Evolutionary conservation across 805 yeast genomes (phyloP).

Genomic region (Tetrapisispora fleetii): DNA sequence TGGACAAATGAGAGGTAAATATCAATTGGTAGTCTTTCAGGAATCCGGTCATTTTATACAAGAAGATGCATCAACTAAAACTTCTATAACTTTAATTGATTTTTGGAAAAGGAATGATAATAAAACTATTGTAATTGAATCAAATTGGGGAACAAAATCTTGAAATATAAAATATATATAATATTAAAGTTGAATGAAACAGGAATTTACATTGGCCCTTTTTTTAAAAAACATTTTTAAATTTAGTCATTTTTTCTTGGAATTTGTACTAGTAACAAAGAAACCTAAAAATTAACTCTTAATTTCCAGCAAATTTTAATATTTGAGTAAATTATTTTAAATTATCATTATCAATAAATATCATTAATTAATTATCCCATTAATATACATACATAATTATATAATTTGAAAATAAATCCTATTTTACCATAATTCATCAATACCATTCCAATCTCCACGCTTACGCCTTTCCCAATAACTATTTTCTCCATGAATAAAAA

Average conservation of each 20-base stretch:
- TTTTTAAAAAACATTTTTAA: too few species aligned
- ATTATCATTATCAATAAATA: too few species aligned
- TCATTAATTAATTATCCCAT: too few species aligned
- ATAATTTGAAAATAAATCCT: too few species aligned
- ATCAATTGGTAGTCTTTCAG: constrained; percentile 74
- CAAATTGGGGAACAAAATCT: constrained; percentile 31
- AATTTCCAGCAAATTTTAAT: too few species aligned
- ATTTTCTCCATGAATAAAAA: constrained; percentile 43
- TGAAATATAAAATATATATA: not conserved
- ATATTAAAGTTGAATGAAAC: too few species aligned
- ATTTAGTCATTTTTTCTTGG: too few species aligned
- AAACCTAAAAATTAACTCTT: too few species aligned
- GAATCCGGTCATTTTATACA: constrained; percentile 92
- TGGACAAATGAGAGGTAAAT: constrained; percentile 98
- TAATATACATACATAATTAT: too few species aligned
- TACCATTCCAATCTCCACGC: constrained; percentile 48
- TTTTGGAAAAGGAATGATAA: constrained; percentile 37
- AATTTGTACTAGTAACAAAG: too few species aligned
- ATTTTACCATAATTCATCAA: constrained; percentile 47
- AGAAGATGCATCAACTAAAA: constrained; percentile 72
- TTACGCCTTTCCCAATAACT: constrained; percentile 78
- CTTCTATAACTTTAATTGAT: constrained; percentile 44
- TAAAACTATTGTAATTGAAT: constrained; percentile 27
- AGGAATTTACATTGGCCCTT: too few species aligned
- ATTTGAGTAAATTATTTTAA: too few species aligned